Evolutionary conservation across 1,284 basidiomycete species (phyloP), one percentile per base, ranked within the genome.

Genomic region (Apiotrichum montevideense): DNA sequence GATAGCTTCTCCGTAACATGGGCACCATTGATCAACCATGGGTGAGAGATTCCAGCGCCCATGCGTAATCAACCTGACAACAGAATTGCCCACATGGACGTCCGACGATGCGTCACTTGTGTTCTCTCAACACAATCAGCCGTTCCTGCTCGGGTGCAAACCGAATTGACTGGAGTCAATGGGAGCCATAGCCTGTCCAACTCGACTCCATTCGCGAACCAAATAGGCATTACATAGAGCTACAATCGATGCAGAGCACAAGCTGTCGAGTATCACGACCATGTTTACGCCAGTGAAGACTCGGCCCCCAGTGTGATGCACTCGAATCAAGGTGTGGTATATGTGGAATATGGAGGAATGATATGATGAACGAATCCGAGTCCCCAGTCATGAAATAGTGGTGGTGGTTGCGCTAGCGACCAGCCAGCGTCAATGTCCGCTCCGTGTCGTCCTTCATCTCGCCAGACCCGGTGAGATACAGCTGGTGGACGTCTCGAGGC

Each of bases 11-110:
- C 2, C 82, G 83, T 48, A 90, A 98, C 73, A 96, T 98, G 92
- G 90, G 90, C 42, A 87, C 83, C 6, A 93, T 98, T 80, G 90
- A 97, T 66, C 92, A 97, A 69, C 96, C 94, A 0, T 98, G 96
- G 81, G 78, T 79, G 51, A 58, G 29, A 3, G 29, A 29, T 29
- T 29, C 29, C 29, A 29, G 29, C 29, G 29, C 29, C 29, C 3
- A 29, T 29, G 29, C 29, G 71, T 65, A 4, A 11, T 13, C 21
- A 33, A 14, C 33, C 56, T 37, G 46, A 43, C 32, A 15, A 2
- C 58, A 79, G 92, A 91, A 95, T 59, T 98, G 94, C 70, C 94
- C 95, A 2, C 94, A 97, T 71, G 94, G 94, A 4, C 79, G 94
- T 46, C 95, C 95, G 1, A 98, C 94, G 6, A 96, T 97, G 91